phyloP scores from a whole-genome alignment of 2,329 filamentous ascomycete genomes.

The Ophiosphaerella herpotricha region DNA sequence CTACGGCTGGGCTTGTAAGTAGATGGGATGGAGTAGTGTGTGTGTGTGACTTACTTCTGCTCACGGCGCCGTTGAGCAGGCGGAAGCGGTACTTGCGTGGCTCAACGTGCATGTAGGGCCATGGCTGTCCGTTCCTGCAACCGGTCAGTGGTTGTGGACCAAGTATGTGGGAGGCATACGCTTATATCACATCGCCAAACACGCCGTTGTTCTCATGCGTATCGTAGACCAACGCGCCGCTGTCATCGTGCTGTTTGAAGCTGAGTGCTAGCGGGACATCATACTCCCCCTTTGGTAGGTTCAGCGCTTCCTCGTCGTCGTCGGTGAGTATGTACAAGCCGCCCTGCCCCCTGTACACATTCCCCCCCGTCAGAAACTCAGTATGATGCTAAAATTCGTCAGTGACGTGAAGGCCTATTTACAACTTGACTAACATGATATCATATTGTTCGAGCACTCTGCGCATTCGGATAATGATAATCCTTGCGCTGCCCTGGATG shows the following conservation, averaged over 20 bases:
- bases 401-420: background rate
- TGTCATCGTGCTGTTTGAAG: constrained; percentile 58
- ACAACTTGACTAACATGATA: constrained; percentile 54
- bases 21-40: background rate
- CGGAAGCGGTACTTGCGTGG: constrained; percentile 64
- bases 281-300: constrained; percentile 57
- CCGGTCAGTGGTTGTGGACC: background rate
- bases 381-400: constrained; percentile 42
- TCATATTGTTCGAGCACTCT: constrained; percentile 61
- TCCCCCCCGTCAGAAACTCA: constrained; percentile 54
- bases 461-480: constrained; percentile 65
- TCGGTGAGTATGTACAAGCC: constrained; percentile 62
- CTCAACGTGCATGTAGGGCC: constrained; percentile 62
- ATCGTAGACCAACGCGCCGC: constrained; percentile 57
- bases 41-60: constrained; percentile 19
- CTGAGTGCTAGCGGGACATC: constrained; percentile 59
- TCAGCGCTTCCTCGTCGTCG: constrained; percentile 53
- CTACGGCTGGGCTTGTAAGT: constrained; percentile 31
- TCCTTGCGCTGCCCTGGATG: constrained; percentile 61
- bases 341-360: constrained; percentile 62
- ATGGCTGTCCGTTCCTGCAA: constrained; percentile 59
- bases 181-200: constrained; percentile 63
- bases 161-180: constrained; percentile 30
- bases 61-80: constrained; percentile 52
- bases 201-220: constrained; percentile 53